A percentile compares a stretch with the other conserved stretches of the same genome.
These are phyloP conservation scores for Verruconis gallopava DNA, from an alignment of 2,329 filamentous ascomycete species.

Conservation along the genomic window DNA sequence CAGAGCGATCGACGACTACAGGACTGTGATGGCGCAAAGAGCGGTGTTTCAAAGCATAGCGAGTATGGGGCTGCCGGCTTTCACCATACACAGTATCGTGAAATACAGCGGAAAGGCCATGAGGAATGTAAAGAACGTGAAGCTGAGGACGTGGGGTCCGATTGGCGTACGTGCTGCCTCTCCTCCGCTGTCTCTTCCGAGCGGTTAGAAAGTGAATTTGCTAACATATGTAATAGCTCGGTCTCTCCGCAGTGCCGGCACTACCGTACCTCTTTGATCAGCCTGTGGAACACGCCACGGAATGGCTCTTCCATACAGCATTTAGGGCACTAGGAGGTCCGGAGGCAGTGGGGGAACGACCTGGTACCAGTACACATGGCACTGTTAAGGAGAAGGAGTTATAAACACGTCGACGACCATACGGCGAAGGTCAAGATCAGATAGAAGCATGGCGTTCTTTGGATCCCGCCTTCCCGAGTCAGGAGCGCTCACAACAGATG, in stretches of 20 bases:
- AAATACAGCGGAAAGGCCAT: conserved; percentile 77
- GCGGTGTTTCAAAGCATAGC: conserved; percentile 84
- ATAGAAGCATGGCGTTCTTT: too few relatives aligned
- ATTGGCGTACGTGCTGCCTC: conserved; percentile 57
- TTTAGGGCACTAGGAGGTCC: conserved; percentile 62
- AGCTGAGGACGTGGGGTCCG: conserved; percentile 71
- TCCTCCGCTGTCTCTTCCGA: too few relatives aligned
- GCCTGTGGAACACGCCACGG: conserved; percentile 82
- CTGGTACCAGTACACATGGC: not conserved
- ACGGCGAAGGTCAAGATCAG: too few relatives aligned
- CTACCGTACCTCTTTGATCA: conserved; percentile 78
- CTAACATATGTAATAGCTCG: conserved; percentile 33
- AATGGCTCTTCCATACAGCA: conserved; percentile 76
- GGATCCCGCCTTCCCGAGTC: too few relatives aligned
- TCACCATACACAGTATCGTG: conserved; percentile 89
- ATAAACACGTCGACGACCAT: too few relatives aligned
- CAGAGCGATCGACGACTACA: conserved; percentile 74
- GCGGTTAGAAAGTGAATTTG: not conserved
- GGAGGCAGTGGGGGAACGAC: conserved; percentile 25
- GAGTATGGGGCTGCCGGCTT: conserved; percentile 85
- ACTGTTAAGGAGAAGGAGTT: too few relatives aligned
- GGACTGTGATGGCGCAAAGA: conserved; percentile 81
- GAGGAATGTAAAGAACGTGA: conserved; percentile 66
- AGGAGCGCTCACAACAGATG: too few relatives aligned
- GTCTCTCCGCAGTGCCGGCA: conserved; percentile 58